These are phyloP conservation scores for Rhizopus microsporus DNA, from an alignment of 371 early-diverging fungal species.

Conservation along the genomic window DNA sequence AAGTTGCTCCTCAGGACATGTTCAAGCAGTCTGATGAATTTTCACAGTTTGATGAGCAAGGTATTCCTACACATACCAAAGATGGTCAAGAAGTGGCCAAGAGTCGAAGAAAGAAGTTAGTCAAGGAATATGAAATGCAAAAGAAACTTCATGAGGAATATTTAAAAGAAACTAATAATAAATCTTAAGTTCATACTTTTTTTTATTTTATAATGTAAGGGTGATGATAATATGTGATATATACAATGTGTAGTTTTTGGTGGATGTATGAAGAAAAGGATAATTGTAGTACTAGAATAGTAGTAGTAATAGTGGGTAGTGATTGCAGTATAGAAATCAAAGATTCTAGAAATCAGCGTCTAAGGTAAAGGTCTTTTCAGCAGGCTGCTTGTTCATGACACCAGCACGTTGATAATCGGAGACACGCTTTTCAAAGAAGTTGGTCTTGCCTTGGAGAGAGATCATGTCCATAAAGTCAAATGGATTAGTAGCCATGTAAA, in stretches of 20 bases:
- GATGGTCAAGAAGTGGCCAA: constrained; percentile 85
- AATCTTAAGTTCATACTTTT: background rate
- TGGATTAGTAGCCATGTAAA: constrained; percentile 93
- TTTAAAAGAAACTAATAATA: constrained; percentile 33
- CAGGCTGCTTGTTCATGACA: constrained; percentile 78
- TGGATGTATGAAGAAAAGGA: too few species aligned
- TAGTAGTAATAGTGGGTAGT: background rate
- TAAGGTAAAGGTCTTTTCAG: constrained; percentile 78
- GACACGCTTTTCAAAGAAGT: constrained; percentile 99
- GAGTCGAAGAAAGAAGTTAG: constrained; percentile 81
- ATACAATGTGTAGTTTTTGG: background rate
- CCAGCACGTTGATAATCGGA: constrained; percentile 99
- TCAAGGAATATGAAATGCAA: constrained; percentile 85
- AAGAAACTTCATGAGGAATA: constrained; percentile 87
- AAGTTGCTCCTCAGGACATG: constrained; percentile 74
- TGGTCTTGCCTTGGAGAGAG: constrained; percentile 99
- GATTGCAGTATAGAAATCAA: background rate
- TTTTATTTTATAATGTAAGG: constrained; percentile 10
- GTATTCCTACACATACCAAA: constrained; percentile 86
- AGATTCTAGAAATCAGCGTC: constrained; percentile 79
- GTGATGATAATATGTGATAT: constrained; percentile 1
- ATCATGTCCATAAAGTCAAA: constrained; percentile 99
- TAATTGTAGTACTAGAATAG: background rate
- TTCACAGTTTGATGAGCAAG: constrained; percentile 81
- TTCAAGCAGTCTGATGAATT: constrained; percentile 70